Percentiles rank a stretch among this genome's conserved stretches.
Evolutionary conservation across 139 green algal genomes (phyloP).

Genomic region (Yamagishiella unicocca): DNA sequence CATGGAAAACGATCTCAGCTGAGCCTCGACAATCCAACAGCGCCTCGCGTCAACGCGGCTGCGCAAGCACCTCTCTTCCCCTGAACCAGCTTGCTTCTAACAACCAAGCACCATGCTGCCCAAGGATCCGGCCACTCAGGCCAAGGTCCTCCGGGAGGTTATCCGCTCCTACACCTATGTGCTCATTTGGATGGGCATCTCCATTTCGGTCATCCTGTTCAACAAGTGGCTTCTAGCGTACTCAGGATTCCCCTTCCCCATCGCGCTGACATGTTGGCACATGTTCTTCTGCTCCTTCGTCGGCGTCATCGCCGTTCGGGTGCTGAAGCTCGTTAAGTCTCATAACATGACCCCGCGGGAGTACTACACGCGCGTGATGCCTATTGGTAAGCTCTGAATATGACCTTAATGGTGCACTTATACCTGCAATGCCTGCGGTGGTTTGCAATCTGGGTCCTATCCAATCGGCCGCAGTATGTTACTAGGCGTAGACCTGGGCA

Average conservation of each 20-base stretch:
- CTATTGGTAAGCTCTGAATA: slow-evolving; percentile 71
- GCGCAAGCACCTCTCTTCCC: not conserved
- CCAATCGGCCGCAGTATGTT: too few relatives aligned
- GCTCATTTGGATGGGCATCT: slow-evolving; percentile 86
- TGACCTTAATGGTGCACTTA: too few relatives aligned
- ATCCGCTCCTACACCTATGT: slow-evolving; percentile 80
- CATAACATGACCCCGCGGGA: slow-evolving; percentile 82
- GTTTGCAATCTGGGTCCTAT: too few relatives aligned
- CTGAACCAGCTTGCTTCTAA: not conserved
- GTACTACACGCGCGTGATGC: slow-evolving; percentile 79
- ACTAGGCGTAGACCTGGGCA: too few relatives aligned
- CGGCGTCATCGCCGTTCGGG: slow-evolving; percentile 74
- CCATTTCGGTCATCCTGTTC: slow-evolving; percentile 90
- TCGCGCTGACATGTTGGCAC: slow-evolving; percentile 90
- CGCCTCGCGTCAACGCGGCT: not conserved
- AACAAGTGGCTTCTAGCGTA: slow-evolving; percentile 95
- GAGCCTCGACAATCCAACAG: not conserved
- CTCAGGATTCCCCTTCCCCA: slow-evolving; percentile 92
- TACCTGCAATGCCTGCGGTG: too few relatives aligned
- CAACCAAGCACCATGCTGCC: slow-evolving; percentile 34
- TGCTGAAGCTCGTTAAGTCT: slow-evolving; percentile 75
- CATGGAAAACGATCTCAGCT: not conserved
- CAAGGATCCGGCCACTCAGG: slow-evolving; percentile 38
- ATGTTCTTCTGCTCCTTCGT: slow-evolving; percentile 91
- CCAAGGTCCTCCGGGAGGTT: slow-evolving; percentile 63